Conservation (phyloP, 352 stramenopile species). For the Phytophthora citricola region DNA sequence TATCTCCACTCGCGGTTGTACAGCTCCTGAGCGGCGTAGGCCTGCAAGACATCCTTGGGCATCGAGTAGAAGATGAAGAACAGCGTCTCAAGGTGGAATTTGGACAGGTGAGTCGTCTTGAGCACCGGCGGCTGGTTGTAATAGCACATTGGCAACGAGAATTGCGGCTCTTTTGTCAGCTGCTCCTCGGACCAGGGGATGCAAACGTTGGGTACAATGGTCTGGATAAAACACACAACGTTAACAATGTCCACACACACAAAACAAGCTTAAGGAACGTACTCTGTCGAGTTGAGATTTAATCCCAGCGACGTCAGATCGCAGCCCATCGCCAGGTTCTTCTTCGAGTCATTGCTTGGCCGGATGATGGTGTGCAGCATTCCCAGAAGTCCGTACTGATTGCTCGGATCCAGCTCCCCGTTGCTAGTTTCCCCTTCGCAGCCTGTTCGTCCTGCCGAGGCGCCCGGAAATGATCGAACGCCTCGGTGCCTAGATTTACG, state of each 20-base stretch:
- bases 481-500: slow-evolving; percentile 63
- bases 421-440: slow-evolving; percentile 35
- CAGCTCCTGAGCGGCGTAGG: slow-evolving; percentile 89
- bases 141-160: slow-evolving; percentile 86
- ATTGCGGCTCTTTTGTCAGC: slow-evolving; percentile 85
- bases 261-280: slow-evolving; percentile 25
- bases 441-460: slow-evolving; percentile 37
- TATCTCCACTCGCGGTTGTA: slow-evolving; percentile 97
- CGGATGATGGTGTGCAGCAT: slow-evolving; percentile 86
- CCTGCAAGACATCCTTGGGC: slow-evolving; percentile 97
- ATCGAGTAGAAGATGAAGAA: slow-evolving; percentile 99
- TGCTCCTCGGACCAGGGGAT: slow-evolving; percentile 78
- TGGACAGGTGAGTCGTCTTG: slow-evolving; percentile 97
- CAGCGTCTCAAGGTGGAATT: slow-evolving; percentile 98
- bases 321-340: slow-evolving; percentile 79
- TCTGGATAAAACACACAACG: slow-evolving; percentile 29
- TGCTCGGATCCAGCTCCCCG: slow-evolving; percentile 65
- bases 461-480: slow-evolving; percentile 65
- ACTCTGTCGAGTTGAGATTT: slow-evolving; percentile 88
- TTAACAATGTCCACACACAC: background rate
- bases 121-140: slow-evolving; percentile 96
- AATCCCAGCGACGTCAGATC: slow-evolving; percentile 85
- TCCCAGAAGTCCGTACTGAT: slow-evolving; percentile 81
- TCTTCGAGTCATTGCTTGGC: slow-evolving; percentile 69
- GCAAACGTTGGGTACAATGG: slow-evolving; percentile 84